These are phyloP conservation scores for Tylopilus sp. DNA, from an alignment of 1,284 basidiomycete genomes.

Conservation along the genomic window DNA sequence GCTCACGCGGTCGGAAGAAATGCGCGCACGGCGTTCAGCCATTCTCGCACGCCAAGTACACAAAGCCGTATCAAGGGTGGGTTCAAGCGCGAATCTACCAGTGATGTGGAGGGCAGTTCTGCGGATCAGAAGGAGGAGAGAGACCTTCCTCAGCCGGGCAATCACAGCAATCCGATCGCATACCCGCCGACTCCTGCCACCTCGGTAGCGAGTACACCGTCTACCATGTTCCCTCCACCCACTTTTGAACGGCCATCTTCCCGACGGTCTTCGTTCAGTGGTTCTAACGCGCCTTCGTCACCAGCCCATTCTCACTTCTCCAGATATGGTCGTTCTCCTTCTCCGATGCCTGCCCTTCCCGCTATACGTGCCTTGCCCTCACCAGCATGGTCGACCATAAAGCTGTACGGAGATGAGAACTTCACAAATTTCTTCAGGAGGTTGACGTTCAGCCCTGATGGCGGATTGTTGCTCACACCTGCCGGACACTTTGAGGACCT, in stretches of 20 bases:
- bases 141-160: slow-evolving; percentile 22
- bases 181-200: slow-evolving; percentile 60
- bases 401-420: slow-evolving; percentile 92
- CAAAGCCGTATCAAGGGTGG: slow-evolving; percentile 41
- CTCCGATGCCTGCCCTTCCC: slow-evolving; percentile 86
- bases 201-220: slow-evolving; percentile 54
- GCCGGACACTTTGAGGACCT: slow-evolving; percentile 96
- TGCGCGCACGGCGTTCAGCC: slow-evolving; percentile 63
- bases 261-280: slow-evolving; percentile 84
- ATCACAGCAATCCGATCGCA: slow-evolving; percentile 32
- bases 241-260: slow-evolving; percentile 65
- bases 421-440: slow-evolving; percentile 96
- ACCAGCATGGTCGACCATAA: slow-evolving; percentile 51
- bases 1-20: slow-evolving; percentile 84
- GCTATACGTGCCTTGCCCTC: slow-evolving; percentile 69
- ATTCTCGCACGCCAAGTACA: slow-evolving; percentile 62
- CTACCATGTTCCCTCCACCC: slow-evolving; percentile 72
- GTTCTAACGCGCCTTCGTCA: slow-evolving; percentile 72
- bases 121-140: slow-evolving; percentile 47
- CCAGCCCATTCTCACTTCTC: slow-evolving; percentile 47
- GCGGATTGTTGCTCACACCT: slow-evolving; percentile 88
- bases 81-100: slow-evolving; percentile 69
- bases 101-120: slow-evolving; percentile 65
- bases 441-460: slow-evolving; percentile 92
- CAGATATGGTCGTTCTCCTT: slow-evolving; percentile 80